These are phyloP conservation scores for Syzygium aromaticum DNA, from an alignment of 345 rosid genomes.

Conservation along the genomic window DNA sequence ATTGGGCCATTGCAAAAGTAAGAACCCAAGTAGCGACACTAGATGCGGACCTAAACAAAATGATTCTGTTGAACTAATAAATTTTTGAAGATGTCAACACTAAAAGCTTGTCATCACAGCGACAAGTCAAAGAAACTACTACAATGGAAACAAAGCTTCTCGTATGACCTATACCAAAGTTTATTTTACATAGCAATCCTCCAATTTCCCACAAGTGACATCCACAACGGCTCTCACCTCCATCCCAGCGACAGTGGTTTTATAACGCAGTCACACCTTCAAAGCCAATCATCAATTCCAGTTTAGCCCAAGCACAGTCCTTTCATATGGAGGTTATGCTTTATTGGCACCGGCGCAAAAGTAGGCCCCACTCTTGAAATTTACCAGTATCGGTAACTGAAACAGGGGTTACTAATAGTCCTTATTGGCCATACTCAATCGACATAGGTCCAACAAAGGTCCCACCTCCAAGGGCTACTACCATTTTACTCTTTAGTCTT, in stretches of 20 bases:
- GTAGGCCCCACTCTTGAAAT: neutral
- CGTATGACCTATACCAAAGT: neutral
- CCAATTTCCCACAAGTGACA: neutral
- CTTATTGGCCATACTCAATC: neutral
- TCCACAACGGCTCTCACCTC: neutral
- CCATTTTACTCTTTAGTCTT: neutral
- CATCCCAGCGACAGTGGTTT: neutral
- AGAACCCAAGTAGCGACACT: neutral
- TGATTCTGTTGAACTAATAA: neutral
- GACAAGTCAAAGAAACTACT: neutral
- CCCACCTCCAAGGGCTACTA: neutral
- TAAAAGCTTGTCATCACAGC: neutral
- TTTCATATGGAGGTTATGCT: neutral
- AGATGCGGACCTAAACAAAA: neutral
- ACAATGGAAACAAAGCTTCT: neutral
- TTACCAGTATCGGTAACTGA: neutral
- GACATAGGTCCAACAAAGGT: neutral
- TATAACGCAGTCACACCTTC: neutral
- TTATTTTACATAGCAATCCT: neutral
- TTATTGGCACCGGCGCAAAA: neutral
- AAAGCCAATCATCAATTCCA: neutral
- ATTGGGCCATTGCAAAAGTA: neutral
- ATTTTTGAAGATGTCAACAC: neutral
- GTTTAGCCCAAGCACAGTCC: neutral
- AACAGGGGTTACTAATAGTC: neutral